Conservation (phyloP, 306 rosid species). For the Dicorynia guianensis region DNA sequence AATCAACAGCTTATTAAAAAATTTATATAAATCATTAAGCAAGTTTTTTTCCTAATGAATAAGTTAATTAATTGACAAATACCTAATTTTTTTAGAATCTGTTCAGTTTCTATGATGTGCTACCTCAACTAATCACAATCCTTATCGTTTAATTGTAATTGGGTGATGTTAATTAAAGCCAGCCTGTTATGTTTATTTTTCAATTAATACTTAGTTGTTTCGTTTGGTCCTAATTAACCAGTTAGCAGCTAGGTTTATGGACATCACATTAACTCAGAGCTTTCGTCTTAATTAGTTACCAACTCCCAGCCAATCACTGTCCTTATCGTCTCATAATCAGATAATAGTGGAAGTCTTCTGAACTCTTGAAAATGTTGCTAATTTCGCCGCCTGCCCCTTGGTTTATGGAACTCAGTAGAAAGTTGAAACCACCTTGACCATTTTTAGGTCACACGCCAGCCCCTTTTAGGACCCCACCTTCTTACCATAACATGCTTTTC, state of each 20-base stretch:
- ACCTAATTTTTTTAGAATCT: neutral
- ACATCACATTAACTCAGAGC: constrained; percentile 11
- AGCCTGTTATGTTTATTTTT: too few relatives aligned
- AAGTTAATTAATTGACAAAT: neutral
- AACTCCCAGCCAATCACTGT: constrained; percentile 36
- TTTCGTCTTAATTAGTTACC: constrained; percentile 35
- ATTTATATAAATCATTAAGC: too few relatives aligned
- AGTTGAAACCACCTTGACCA: constrained; percentile 36
- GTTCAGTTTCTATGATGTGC: neutral
- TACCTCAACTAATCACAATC: constrained; percentile 20
- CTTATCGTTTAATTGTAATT: constrained; percentile 3
- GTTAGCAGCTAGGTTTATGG: neutral
- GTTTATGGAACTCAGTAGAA: constrained; percentile 41
- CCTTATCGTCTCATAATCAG: constrained; percentile 23
- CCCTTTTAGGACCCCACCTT: neutral
- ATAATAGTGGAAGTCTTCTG: neutral
- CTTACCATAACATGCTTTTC: constrained; percentile 34
- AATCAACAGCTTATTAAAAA: too few relatives aligned
- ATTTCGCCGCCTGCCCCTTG: constrained; percentile 52
- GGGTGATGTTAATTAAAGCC: neutral
- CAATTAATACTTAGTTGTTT: too few relatives aligned
- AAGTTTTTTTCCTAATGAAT: too few relatives aligned
- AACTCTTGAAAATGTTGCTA: neutral
- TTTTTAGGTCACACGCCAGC: constrained; percentile 25
- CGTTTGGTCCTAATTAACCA: neutral